Evolutionary conservation across 805 yeast genomes (phyloP), one percentile per base, ranked within the genome.

Genomic region (Lipomyces oligophaga): DNA sequence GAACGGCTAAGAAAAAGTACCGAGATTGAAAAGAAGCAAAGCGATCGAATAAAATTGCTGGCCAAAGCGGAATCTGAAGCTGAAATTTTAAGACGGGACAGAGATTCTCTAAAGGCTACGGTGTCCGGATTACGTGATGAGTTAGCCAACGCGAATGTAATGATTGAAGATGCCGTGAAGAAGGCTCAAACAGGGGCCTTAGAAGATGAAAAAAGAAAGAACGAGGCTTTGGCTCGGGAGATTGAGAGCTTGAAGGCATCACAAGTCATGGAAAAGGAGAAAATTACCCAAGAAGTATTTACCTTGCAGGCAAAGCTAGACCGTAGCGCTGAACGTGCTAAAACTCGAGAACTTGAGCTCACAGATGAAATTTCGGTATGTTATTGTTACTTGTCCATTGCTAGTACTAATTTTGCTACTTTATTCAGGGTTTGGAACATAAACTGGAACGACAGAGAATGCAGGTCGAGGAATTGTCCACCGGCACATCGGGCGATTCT

Each of bases 391-490:
- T 63, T 64, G 31, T 69, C 70, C 5, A 65, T 61, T 44, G 44
- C 13, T 8, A 20, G 6, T 35, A 5, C 22, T 10, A 13, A 4
- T 10, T 5, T 16, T n/a, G 21, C 65, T 34, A 54, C 57, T 26
- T 87, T 82, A 58, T 71, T 79, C 15, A 65, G 74, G 27, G 65
- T 81, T 66, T 86, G 26, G 96, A 87, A 61, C 74, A 74, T 16
- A 79, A 80, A 49, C 71, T 85, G 42, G 97, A 90, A 65, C 68
- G 71, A 25, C 66, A 83, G 43, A 71, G 96, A 35, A 70, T 78
- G 25, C 77, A 78, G 55, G 68, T 77, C 22, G 96, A 88, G 60
- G 65, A 61, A 8, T 59, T 60, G 1, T 59, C 63, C 21, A 65
- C 69, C 4, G 68, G 55, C 2, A 54, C 64, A 1, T 45, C 54